phyloP scores from a whole-genome alignment of 208 protist genomes.

The Herpetomonas muscarum region DNA sequence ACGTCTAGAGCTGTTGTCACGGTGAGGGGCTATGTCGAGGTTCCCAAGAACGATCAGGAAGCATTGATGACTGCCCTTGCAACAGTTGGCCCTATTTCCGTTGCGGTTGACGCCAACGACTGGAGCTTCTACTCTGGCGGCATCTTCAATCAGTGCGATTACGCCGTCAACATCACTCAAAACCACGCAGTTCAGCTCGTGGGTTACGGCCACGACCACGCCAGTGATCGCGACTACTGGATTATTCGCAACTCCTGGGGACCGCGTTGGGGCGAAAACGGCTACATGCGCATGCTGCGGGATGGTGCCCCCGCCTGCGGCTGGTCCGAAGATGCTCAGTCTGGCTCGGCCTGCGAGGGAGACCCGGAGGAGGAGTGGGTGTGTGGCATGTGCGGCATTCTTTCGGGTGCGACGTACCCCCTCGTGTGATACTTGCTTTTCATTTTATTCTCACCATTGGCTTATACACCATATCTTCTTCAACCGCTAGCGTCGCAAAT shows the following conservation, averaged over 20 bases:
- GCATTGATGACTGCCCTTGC: conserved; percentile 59
- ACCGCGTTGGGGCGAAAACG: conserved; percentile 64
- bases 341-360: conserved; percentile 61
- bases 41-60: conserved; percentile 58
- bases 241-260: conserved; percentile 91
- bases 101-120: conserved; percentile 67
- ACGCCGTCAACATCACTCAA: conserved; percentile 49
- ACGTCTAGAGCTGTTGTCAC: conserved; percentile 15
- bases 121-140: conserved; percentile 73
- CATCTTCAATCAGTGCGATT: conserved; percentile 69
- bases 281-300: conserved; percentile 77
- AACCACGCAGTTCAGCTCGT: conserved; percentile 88
- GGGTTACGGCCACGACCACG: conserved; percentile 70
- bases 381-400: conserved; percentile 84
- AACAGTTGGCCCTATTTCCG: conserved; percentile 60
- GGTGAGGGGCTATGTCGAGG: conserved; percentile 51
- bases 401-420: conserved; percentile 70
- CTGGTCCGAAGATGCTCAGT: conserved; percentile 35
- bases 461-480: too few species aligned
- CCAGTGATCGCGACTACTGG: conserved; percentile 69
- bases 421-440: conserved; percentile 15
- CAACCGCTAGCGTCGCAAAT: too few species aligned
- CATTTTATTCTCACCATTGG: neutral
- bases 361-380: conserved; percentile 50
- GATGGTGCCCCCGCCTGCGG: conserved; percentile 26